Base-by-base conservation (phyloP, 2,329 filamentous ascomycete species). In the Aspergillus transmontanensis region DNA sequence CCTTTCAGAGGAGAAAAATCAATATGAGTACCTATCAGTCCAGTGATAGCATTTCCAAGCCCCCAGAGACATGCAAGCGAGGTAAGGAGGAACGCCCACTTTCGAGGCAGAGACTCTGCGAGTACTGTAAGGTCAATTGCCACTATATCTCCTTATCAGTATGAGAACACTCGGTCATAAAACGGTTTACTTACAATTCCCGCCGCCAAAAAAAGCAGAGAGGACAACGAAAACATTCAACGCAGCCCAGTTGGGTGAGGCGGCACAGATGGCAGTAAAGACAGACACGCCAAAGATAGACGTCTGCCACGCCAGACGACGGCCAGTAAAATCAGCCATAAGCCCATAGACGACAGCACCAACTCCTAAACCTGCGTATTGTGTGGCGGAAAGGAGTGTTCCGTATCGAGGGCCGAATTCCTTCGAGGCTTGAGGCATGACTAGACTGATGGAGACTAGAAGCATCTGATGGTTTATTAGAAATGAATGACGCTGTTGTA, bases 31-130 rank as follows among this genome's bases (percentile, higher is more conserved):
- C 39, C 39, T 41, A 41, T 41, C 6, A 87, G 70, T 87, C 85
- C 50, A 87, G 72, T 64, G 87, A 87, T 0, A 87, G 83, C 0
- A 85, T 83, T 36, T 28, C 45, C 45, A 16, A 48, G 45, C 6
- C 21, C 45, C 45, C 45, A 48, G 21, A 21, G 26, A 14, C 21
- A 48, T 23, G 45, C 45, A 48, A 48, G 21, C 10, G 45, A 21
- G 12, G 45, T 48, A 3, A 48, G 45, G 4, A 48, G n/a, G 26
- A 48, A 48, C 4, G n/a, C 45, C 26, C 26, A 23, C 26, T 21
- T 23, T 26, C 26, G n/a, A 16, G 45, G 45, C 26, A 48, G 26
- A 19, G n/a, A 23, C 26, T 48, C 45, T 41, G 39, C 39, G 4
- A 41, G 39, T 9, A 41, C 19, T 41, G 39, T 41, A 2, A 41